A percentile compares a stretch with the other conserved stretches of the same genome.
Conservation (phyloP, 345 rosid genomes). For the Populus pruinosa region DNA sequence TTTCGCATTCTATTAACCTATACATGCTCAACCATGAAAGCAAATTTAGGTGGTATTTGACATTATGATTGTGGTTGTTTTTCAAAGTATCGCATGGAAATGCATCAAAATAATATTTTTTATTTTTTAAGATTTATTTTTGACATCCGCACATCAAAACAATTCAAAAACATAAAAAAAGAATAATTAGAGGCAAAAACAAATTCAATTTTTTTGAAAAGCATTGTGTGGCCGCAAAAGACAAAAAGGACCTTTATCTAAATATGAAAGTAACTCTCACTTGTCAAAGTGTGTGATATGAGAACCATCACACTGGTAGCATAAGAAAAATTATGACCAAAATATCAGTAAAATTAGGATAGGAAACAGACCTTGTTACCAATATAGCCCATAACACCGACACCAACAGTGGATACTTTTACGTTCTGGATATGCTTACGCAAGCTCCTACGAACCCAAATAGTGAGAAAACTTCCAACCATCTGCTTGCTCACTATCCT, state of each 20-base stretch:
- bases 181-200: too few relatives aligned
- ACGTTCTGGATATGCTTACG: conserved; percentile 79
- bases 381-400: conserved; percentile 94
- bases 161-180: too few relatives aligned
- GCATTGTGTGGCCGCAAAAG: too few relatives aligned
- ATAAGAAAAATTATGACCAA: not conserved
- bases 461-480: conserved; percentile 84
- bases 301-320: not conserved
- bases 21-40: not conserved
- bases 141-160: too few relatives aligned
- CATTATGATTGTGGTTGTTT: too few relatives aligned
- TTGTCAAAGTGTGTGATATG: not conserved
- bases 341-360: conserved; percentile 6
- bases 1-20: not conserved
- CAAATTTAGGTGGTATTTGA: not conserved
- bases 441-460: conserved; percentile 87
- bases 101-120: too few relatives aligned
- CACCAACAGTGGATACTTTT: conserved; percentile 85
- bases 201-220: too few relatives aligned
- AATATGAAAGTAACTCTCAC: not conserved
- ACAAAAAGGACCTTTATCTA: not conserved
- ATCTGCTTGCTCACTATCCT: conserved; percentile 87
- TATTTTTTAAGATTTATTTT: too few relatives aligned
- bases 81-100: too few relatives aligned
- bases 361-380: conserved; percentile 77